Evolutionary conservation across 2,329 filamentous ascomycete species (phyloP), one percentile per base, ranked within the genome.

Genomic region (Pseudopyricularia javanii): DNA sequence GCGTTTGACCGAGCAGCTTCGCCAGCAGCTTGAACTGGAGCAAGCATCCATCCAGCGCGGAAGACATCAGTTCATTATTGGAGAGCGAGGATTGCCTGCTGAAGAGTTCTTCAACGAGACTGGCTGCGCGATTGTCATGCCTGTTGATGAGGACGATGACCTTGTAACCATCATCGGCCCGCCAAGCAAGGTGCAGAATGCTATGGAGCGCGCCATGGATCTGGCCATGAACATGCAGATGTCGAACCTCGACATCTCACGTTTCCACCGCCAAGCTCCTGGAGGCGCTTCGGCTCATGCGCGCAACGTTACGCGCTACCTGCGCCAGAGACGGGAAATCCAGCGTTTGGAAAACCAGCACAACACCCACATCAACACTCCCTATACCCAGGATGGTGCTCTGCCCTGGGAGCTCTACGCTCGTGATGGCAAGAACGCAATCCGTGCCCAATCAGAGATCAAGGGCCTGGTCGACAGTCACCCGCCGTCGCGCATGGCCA

Each of bases 21-120:
- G 85, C 59, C 80, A 81, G 55, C 82, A 88, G 64, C 74, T 97
- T 50, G 80, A 85, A 43, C 74, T 93, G 49, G 82, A 93, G 60
- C 85, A 94, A 66, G 74, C 90, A 43, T 80, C 85, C 6, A 88
- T 97, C 60, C 86, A 91, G 66, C 85, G 85, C 56, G 89, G 88
- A 49, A 83, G 89, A 51, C 93, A 97, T 66, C 91, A 95, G 66
- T 97, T 96, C 73, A 93, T 98, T 63, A 83, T 95, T 57, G 91
- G 91, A 51, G 83, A 91, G 56, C 80, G 84, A 56, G 90, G 88
- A 56, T 79, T 87, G 56, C 83, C 88, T 17, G 75, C 88, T 33
- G 82, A 96, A 54, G 82, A 95, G 47, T 96, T 98, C 73, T 82
- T 96, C 58, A 78, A 83, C 47, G 82, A 95, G 62, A 97, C 93